phyloP scores from a whole-genome alignment of 148 eudicot species.

The Limonium bicolor region DNA sequence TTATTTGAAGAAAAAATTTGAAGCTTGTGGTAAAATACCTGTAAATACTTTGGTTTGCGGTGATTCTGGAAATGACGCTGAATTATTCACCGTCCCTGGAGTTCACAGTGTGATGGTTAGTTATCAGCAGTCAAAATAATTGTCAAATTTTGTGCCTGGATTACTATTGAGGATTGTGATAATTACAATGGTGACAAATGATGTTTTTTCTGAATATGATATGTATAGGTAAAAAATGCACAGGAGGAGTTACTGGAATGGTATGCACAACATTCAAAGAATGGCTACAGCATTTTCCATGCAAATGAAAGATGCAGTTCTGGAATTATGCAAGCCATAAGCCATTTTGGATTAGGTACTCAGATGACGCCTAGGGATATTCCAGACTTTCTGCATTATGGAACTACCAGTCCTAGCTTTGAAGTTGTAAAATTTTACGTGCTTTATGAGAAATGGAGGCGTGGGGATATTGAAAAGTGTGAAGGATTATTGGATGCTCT shows the following conservation, averaged over 20 bases:
- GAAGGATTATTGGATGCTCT: slow-evolving; percentile 20
- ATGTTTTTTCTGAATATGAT: too few species aligned
- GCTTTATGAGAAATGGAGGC: slow-evolving; percentile 37
- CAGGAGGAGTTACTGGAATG: slow-evolving; percentile 46
- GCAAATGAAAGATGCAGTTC: slow-evolving; percentile 40
- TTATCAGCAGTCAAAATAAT: background rate
- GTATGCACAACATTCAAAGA: slow-evolving; percentile 30
- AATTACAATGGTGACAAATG: too few species aligned
- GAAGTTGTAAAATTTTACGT: slow-evolving; percentile 36
- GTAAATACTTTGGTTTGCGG: slow-evolving; percentile 37
- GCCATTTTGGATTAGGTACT: slow-evolving; percentile 34
- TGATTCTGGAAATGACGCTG: slow-evolving; percentile 52
- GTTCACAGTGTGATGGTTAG: slow-evolving; percentile 49
- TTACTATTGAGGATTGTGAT: too few species aligned
- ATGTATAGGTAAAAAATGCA: slow-evolving; percentile 38
- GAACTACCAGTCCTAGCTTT: slow-evolving; percentile 17
- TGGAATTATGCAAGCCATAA: slow-evolving; percentile 38
- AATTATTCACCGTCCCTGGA: slow-evolving; percentile 31
- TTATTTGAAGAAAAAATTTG: slow-evolving; percentile 27
- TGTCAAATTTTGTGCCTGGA: too few species aligned
- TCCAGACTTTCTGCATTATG: slow-evolving; percentile 11
- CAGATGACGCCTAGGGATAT: slow-evolving; percentile 26
- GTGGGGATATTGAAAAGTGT: slow-evolving; percentile 23
- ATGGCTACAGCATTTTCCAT: slow-evolving; percentile 26
- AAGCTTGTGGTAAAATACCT: slow-evolving; percentile 20